Conservation (phyloP, 441 rosid species). For the Lepidium campestre region DNA sequence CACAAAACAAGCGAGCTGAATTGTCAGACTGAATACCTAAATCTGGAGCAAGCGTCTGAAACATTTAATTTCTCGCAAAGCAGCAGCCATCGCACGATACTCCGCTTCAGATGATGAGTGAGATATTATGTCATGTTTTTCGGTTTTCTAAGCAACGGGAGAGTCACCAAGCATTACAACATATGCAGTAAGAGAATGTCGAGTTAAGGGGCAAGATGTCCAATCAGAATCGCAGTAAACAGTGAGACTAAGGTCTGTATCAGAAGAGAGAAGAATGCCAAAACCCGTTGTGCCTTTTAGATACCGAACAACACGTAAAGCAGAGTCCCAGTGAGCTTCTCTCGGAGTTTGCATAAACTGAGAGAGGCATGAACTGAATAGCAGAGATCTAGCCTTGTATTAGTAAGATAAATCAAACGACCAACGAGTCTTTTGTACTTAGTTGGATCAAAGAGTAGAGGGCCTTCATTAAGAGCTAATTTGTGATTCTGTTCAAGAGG, state of each 20-base stretch:
- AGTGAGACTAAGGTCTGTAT: too few relatives aligned
- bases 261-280: too few relatives aligned
- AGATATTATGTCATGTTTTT: neutral
- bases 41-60: too few relatives aligned
- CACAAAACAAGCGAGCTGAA: too few relatives aligned
- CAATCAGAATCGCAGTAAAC: neutral
- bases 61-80: neutral
- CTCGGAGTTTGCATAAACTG: neutral
- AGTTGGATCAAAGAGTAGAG: too few relatives aligned
- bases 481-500: too few relatives aligned
- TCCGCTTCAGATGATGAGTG: neutral
- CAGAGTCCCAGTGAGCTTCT: neutral
- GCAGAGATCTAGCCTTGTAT: too few relatives aligned
- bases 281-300: neutral
- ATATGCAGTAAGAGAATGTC: neutral
- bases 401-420: too few relatives aligned
- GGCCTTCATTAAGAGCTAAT: too few relatives aligned
- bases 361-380: too few relatives aligned
- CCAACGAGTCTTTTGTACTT: too few relatives aligned
- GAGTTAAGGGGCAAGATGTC: neutral
- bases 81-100: neutral
- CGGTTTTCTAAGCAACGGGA: neutral
- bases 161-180: neutral
- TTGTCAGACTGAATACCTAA: too few relatives aligned
- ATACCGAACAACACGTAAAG: neutral